Conservation (phyloP, 1,139 yeast genomes). For the Citeromyces siamensis region DNA sequence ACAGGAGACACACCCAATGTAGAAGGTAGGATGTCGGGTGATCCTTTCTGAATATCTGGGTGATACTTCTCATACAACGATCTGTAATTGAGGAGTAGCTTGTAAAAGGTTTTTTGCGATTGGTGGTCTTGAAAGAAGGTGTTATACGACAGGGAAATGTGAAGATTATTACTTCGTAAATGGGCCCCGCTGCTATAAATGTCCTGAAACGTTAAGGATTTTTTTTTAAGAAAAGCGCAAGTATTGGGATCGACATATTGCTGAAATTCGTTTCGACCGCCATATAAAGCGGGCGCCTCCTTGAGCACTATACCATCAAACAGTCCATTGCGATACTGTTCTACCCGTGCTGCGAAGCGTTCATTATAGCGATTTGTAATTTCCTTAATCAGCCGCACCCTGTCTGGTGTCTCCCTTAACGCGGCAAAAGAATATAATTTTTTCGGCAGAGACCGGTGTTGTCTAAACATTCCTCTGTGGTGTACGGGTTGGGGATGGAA, state of each 20-base stretch:
- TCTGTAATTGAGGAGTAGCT: neutral
- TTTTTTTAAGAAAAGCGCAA: neutral
- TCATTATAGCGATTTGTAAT: neutral
- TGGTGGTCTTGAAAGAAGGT: neutral
- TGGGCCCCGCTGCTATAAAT: neutral
- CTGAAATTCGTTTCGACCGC: neutral
- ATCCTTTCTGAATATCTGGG: neutral
- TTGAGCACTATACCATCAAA: constrained; percentile 4
- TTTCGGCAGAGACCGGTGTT: neutral
- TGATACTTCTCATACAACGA: neutral
- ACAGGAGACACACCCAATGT: neutral
- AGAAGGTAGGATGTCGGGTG: neutral
- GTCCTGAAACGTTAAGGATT: neutral
- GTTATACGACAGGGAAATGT: neutral
- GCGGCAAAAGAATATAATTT: neutral
- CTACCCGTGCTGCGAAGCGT: neutral
- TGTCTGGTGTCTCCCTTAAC: neutral
- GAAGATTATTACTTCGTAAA: neutral
- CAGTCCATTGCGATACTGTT: neutral
- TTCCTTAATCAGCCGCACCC: neutral
- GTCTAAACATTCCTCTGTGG: neutral
- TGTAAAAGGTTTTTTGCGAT: neutral
- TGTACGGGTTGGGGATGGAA: no score
- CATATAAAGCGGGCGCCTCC: neutral
- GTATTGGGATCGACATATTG: neutral